Conservation (phyloP, 257 asterid genomes). For the Penstemon davidsonii region DNA sequence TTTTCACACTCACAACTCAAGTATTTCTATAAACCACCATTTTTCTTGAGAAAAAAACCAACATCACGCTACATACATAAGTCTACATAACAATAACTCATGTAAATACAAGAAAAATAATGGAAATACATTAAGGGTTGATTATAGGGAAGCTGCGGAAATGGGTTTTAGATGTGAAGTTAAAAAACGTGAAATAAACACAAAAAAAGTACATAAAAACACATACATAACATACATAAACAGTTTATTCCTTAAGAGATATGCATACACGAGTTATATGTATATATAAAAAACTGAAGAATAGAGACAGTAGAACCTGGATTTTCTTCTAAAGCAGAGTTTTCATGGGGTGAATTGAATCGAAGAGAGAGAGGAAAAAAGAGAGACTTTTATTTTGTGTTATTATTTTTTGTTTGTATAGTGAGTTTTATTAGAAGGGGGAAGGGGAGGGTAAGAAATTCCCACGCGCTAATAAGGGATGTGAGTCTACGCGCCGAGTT, state of each 20-base stretch:
- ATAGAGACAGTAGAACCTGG: slow-evolving; percentile 31
- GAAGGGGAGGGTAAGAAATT: background rate
- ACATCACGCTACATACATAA: slow-evolving; percentile 14
- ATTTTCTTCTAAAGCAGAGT: slow-evolving; percentile 33
- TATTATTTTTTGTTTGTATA: background rate
- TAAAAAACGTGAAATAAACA: slow-evolving; percentile 33
- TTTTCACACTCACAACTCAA: slow-evolving; percentile 19
- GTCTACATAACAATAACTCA: slow-evolving; percentile 25
- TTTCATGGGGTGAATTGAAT: slow-evolving; percentile 43
- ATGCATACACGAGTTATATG: slow-evolving; percentile 28
- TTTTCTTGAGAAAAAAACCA: slow-evolving; percentile 19
- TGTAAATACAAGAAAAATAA: slow-evolving; percentile 28
- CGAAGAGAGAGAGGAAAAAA: slow-evolving; percentile 30
- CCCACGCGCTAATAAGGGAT: too few relatives aligned
- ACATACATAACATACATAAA: slow-evolving; percentile 28
- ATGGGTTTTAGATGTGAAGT: slow-evolving; percentile 45
- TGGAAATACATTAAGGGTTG: slow-evolving; percentile 16
- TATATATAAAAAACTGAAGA: slow-evolving; percentile 6
- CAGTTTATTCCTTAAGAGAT: slow-evolving; percentile 23
- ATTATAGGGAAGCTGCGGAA: slow-evolving; percentile 26
- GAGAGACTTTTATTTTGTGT: background rate
- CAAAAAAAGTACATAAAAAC: slow-evolving; percentile 23
- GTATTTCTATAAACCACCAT: slow-evolving; percentile 28
- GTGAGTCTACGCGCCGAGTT: too few relatives aligned
- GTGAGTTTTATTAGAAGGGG: background rate